A percentile compares a stretch with the other conserved stretches of the same genome.
These are phyloP conservation scores for Nematocida homosporus DNA, from an alignment of 371 early-diverging fungal genomes.

Conservation along the genomic window DNA sequence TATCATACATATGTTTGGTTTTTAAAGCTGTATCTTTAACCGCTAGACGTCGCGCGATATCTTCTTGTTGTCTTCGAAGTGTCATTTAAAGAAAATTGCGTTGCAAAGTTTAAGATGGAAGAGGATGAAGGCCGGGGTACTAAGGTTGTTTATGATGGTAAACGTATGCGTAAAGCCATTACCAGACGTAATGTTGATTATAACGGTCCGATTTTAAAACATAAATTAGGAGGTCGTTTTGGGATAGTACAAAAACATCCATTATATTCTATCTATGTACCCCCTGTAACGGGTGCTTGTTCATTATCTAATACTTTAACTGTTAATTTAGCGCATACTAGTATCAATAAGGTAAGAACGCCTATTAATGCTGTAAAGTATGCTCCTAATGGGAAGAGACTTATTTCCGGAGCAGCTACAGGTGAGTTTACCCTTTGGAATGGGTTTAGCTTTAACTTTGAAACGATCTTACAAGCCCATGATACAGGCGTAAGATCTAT, in stretches of 20 bases:
- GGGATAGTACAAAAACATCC: slow-evolving; percentile 52
- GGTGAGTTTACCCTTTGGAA: slow-evolving; percentile 99
- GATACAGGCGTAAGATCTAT: slow-evolving; percentile 85
- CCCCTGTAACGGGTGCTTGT: slow-evolving; percentile 42
- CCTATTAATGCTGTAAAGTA: slow-evolving; percentile 91
- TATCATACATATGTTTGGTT: slow-evolving; percentile 39
- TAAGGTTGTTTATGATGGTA: slow-evolving; percentile 70
- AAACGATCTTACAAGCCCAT: slow-evolving; percentile 86
- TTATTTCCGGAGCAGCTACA: slow-evolving; percentile 88
- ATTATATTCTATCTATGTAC: slow-evolving; percentile 50
- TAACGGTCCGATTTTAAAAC: slow-evolving; percentile 75
- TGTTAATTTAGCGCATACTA: slow-evolving; percentile 74
- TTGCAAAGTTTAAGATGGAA: slow-evolving; percentile 22
- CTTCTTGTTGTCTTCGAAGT: slow-evolving; percentile 47
- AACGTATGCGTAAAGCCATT: slow-evolving; percentile 84
- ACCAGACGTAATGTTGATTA: slow-evolving; percentile 89
- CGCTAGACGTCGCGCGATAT: slow-evolving; percentile 48
- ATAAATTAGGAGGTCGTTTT: slow-evolving; percentile 46
- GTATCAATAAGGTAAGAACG: slow-evolving; percentile 87
- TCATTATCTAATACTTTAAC: slow-evolving; percentile 39
- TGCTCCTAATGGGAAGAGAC: slow-evolving; percentile 94
- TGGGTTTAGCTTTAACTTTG: slow-evolving; percentile 95
- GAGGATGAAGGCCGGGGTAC: slow-evolving; percentile 30
- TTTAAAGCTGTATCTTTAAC: slow-evolving; percentile 28
- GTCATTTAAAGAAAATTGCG: slow-evolving; percentile 38